Evolutionary conservation across 192 early-diverging fungal species (phyloP).

Genomic region (Gonapodya prolifera): DNA sequence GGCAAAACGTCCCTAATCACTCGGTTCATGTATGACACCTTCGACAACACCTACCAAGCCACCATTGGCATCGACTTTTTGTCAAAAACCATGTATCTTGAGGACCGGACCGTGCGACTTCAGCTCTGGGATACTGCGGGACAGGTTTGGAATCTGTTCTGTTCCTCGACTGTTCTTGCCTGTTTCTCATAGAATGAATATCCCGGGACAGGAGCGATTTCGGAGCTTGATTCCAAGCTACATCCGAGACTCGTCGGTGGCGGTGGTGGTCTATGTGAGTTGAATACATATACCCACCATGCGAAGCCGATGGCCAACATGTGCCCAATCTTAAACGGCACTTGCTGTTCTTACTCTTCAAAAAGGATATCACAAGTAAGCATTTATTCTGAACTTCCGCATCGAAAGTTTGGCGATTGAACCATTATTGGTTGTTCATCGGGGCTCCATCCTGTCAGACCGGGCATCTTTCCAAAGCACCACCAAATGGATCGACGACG

Average conservation of each 20-base stretch:
- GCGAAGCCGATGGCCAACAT: too few species aligned
- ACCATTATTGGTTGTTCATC: too few species aligned
- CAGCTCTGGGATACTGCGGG: slow-evolving; percentile 99
- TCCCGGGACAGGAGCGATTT: slow-evolving; percentile 96
- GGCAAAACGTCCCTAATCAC: slow-evolving; percentile 99
- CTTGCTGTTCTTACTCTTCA: too few species aligned
- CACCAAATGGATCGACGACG: slow-evolving; percentile 98
- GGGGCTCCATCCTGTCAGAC: slow-evolving; percentile 43
- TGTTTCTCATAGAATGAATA: background rate
- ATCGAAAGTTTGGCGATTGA: too few species aligned
- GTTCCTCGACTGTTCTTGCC: background rate
- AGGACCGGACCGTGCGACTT: slow-evolving; percentile 92
- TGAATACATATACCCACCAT: background rate
- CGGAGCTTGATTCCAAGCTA: slow-evolving; percentile 93
- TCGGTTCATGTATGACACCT: slow-evolving; percentile 99
- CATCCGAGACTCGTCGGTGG: slow-evolving; percentile 95
- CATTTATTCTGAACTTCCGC: background rate
- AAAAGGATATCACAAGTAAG: slow-evolving; percentile 76
- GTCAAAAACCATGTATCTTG: slow-evolving; percentile 98
- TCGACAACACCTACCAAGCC: slow-evolving; percentile 98
- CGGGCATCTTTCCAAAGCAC: slow-evolving; percentile 94
- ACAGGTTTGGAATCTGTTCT: slow-evolving; percentile 36
- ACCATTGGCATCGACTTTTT: slow-evolving; percentile 99
- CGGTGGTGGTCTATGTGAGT: slow-evolving; percentile 74
- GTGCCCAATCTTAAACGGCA: too few species aligned